phyloP scores from a whole-genome alignment of 106 monocot genomes.

The Amphibolis antarctica region DNA sequence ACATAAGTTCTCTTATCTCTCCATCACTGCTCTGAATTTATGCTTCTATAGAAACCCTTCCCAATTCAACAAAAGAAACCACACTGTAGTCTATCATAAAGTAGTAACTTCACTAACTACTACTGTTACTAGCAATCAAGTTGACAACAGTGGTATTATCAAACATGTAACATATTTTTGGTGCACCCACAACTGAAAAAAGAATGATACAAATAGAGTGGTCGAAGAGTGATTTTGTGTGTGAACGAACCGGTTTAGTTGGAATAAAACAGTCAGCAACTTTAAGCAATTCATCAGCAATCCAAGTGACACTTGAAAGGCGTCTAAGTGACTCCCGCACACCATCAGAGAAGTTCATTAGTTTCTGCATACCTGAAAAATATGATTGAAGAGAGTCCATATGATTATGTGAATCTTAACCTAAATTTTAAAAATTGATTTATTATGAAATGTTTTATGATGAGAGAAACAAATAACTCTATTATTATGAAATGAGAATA shows the following conservation, averaged over 20 bases:
- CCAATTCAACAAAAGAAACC: too few species aligned
- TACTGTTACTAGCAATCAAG: too few species aligned
- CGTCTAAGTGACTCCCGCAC: constrained; percentile 81
- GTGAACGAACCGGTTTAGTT: constrained; percentile 53
- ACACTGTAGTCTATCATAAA: too few species aligned
- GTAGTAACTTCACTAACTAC: too few species aligned
- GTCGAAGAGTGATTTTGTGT: not conserved
- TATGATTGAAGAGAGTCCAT: not conserved
- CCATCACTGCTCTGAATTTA: too few species aligned
- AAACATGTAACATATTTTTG: too few species aligned
- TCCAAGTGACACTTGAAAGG: constrained; percentile 87
- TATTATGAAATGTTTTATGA: not conserved
- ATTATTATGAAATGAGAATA: too few species aligned
- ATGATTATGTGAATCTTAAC: not conserved
- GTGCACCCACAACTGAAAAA: too few species aligned
- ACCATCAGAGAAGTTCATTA: constrained; percentile 79
- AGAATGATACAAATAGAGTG: not conserved
- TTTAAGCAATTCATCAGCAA: constrained; percentile 87
- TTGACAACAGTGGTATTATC: too few species aligned
- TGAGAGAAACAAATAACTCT: not conserved
- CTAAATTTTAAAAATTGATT: too few species aligned
- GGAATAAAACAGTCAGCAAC: constrained; percentile 87
- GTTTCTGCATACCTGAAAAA: constrained; percentile 60
- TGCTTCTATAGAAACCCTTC: too few species aligned
- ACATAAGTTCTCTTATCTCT: too few species aligned